phyloP scores from a whole-genome alignment of 257 asterid species.

The Lavandula angustifolia region DNA sequence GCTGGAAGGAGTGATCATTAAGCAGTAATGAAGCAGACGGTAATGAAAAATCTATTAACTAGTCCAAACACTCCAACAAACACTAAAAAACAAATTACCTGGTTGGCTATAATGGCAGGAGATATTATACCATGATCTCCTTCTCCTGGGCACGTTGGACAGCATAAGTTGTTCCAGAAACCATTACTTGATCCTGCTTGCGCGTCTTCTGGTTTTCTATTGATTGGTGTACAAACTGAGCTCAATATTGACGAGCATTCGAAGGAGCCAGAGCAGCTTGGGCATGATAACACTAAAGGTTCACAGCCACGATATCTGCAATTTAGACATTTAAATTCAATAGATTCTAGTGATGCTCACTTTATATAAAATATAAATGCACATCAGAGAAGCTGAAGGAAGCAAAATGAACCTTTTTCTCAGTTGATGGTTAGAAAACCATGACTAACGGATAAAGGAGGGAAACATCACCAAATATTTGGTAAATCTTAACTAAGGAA shows the following conservation, averaged over 20 bases:
- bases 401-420: not conserved
- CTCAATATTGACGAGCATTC: slow-evolving; percentile 68
- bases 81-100: slow-evolving; percentile 47
- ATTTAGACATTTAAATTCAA: slow-evolving; percentile 29
- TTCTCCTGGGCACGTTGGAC: slow-evolving; percentile 89
- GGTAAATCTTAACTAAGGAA: slow-evolving; percentile 9
- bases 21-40: slow-evolving; percentile 5
- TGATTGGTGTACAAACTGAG: slow-evolving; percentile 55
- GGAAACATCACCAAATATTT: slow-evolving; percentile 12
- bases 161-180: slow-evolving; percentile 74
- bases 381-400: not conserved
- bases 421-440: slow-evolving; percentile 1
- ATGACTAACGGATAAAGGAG: slow-evolving; percentile 5
- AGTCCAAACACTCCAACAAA: slow-evolving; percentile 14
- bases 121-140: slow-evolving; percentile 62
- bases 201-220: slow-evolving; percentile 49
- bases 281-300: slow-evolving; percentile 80
- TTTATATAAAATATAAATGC: not conserved
- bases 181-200: slow-evolving; percentile 42
- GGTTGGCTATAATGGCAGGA: slow-evolving; percentile 74
- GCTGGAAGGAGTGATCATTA: not conserved
- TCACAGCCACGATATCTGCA: slow-evolving; percentile 89
- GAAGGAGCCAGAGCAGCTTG: slow-evolving; percentile 70
- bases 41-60: not conserved
- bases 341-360: not conserved